Evolutionary conservation across 257 asterid species (phyloP).

Genomic region (Vinca minor): DNA sequence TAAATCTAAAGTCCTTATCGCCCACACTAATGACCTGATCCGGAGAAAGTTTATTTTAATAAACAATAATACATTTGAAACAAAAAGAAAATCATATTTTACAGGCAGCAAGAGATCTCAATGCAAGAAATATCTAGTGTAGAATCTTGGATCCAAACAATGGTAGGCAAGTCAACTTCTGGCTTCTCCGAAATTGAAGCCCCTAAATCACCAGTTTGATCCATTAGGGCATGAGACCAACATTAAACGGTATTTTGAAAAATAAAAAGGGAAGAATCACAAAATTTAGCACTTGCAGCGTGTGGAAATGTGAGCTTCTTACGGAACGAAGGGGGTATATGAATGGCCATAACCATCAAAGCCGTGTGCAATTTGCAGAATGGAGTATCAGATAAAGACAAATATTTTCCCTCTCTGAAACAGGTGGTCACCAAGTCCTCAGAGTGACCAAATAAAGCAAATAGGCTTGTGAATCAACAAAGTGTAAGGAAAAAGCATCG

Average conservation of each 20-base stretch:
- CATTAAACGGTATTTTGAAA: not conserved
- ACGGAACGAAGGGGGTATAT: not conserved
- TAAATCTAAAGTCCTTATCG: slow-evolving; percentile 74
- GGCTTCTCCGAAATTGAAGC: slow-evolving; percentile 2
- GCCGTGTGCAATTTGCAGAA: not conserved
- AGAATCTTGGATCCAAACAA: not conserved
- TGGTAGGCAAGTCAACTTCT: not conserved
- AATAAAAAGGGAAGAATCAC: not conserved
- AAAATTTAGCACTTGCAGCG: not conserved
- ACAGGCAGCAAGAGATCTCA: no score
- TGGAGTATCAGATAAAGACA: not conserved
- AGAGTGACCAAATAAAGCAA: not conserved
- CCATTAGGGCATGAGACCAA: not conserved
- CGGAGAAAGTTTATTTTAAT: not conserved
- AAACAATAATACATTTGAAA: not conserved
- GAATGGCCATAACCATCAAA: not conserved
- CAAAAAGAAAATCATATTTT: slow-evolving; percentile 1
- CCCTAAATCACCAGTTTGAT: not conserved
- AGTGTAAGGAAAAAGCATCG: not conserved
- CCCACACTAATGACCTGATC: slow-evolving; percentile 80
- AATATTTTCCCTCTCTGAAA: not conserved
- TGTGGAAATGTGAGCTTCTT: no score
- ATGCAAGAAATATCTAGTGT: not conserved
- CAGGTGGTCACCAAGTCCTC: not conserved
- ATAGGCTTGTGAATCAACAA: not conserved